Evolutionary conservation across 2,329 filamentous ascomycete species (phyloP), one percentile per base, ranked within the genome.

Genomic region (Dothistroma pini): DNA sequence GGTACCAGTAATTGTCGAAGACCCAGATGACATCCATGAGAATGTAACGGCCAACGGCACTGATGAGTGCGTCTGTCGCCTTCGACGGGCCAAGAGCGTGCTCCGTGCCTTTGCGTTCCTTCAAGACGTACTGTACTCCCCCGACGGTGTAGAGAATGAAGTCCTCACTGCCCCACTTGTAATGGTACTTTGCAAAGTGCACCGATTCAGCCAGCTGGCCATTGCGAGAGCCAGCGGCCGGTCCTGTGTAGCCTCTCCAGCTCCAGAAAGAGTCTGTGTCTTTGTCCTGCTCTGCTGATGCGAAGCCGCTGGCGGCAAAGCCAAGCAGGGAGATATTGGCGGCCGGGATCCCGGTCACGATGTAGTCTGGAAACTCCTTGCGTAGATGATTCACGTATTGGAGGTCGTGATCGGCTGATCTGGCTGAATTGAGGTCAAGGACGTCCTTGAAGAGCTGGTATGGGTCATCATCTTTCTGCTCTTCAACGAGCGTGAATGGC

Each of bases 241-340:
- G 63, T 21, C 63, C 59, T 4, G 74, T 62, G 60, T 75, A 78
- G 7, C 75, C 75, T 29, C 74, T 67, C 75, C 73, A 77, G 56
- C 71, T 70, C 19, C 75, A 62, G 48, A 74, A 73, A 4, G 74
- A 72, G 56, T 78, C 76, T 3, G 71, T 71, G 21, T 75, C 69
- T 4, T 71, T 71, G 66, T 79, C 77, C 8, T 75, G 65, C 32
- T 74, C 70, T 10, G 72, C 74, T 9, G 68, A 68, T 14, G 78
- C 78, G 64, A 73, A 71, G 10, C 78, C 78, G 5, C 78, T 73
- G 0, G 70, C 71, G 6, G 78, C 77, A 59, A 80, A 81, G 44
- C 74, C 68, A 25, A 76, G 72, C 12, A 80, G 69, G 29, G 74
- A 73, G 57, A 72, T 67, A 59, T 77, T 79, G 58, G 21, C 44